Base-by-base conservation (phyloP, 1,139 yeast genomes). In the Debaryomycetaceae sp. region DNA sequence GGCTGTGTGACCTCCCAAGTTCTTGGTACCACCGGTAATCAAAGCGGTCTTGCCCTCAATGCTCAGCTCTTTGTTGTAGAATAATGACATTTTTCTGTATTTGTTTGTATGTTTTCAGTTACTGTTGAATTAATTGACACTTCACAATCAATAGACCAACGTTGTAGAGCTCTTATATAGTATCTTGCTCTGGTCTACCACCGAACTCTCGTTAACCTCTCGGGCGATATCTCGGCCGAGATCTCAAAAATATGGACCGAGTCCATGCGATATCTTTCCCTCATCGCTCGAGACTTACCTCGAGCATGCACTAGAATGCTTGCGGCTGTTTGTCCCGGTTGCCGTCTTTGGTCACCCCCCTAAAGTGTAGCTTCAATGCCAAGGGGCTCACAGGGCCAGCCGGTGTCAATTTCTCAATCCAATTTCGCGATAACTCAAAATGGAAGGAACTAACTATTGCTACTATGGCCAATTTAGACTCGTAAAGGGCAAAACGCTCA, bases 1-100 rank as follows among this genome's bases (percentile, higher is more conserved):
- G n/a, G 83, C 83, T 33, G 83, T 78, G 44, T 66, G 66, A 24
- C 71, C 81, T 40, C 88, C 88, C 47, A 83, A 70, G 61, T 83
- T 82, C 66, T 83, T 83, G 55, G 77, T 78, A 41, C 87, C 88
- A 40, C 87, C 88, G 11, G 87, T 73, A 54, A 83, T 75, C 40
- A 83, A 50, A 20, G 81, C 81, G 40, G 75, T 69, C 60, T 82
- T 79, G 39, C 82, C 85, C 48, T 65, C 60, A 24, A 62, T 58
- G 31, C 46, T 44, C 27, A 24, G 34, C 17, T 48, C 46, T 34
- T 48, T 44, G 35, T 37, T 45, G 34, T 36, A 41, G 7, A 42
- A 42, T 13, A 46, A 48, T 33, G 45, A 42, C 49, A 46, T 46
- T 14, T 34, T 3, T 34, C 13, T 34, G 8, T 14, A n/a, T 8